A percentile compares a stretch with the other conserved stretches of the same genome.
Conservation (phyloP, 495 filamentous ascomycete genomes). For the Darksidea phi region DNA sequence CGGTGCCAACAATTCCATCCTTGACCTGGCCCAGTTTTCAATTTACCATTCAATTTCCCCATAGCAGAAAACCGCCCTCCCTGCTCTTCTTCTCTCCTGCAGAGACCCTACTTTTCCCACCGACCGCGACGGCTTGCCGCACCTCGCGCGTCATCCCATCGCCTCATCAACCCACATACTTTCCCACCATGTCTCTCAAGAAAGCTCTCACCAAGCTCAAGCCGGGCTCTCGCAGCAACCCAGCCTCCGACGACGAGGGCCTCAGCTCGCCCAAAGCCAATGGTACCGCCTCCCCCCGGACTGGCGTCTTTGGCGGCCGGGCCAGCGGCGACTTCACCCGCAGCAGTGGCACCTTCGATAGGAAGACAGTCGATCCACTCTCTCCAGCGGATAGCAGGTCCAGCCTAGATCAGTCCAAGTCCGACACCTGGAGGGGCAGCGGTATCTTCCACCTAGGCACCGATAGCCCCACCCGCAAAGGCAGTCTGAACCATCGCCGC, state of each 20-base stretch:
- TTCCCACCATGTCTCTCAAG: slow-evolving; percentile 41
- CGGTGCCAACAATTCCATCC: too few relatives aligned
- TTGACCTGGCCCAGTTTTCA: too few relatives aligned
- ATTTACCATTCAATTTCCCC: too few relatives aligned
- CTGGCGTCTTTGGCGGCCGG: slow-evolving; percentile 23
- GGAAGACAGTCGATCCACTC: too few relatives aligned
- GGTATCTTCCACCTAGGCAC: slow-evolving; percentile 33
- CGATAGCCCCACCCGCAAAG: slow-evolving; percentile 21
- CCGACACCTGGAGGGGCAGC: slow-evolving; percentile 19
- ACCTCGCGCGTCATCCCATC: neutral
- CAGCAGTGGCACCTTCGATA: slow-evolving; percentile 1
- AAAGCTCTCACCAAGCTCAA: slow-evolving; percentile 43
- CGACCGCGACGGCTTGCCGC: neutral
- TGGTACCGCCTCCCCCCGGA: slow-evolving; percentile 23
- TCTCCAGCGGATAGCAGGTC: slow-evolving; percentile 9
- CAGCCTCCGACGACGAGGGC: slow-evolving; percentile 34
- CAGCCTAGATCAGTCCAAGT: slow-evolving; percentile 15
- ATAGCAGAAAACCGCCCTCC: too few relatives aligned
- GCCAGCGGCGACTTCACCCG: slow-evolving; percentile 32
- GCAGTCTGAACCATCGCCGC: slow-evolving; percentile 4
- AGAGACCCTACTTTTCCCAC: neutral
- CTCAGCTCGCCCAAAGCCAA: slow-evolving; percentile 21
- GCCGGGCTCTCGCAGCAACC: slow-evolving; percentile 35
- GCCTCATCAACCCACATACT: neutral
- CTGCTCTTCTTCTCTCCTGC: too few relatives aligned